Evolutionary conservation across 2,329 filamentous ascomycete genomes (phyloP), one percentile per base, ranked within the genome.

Genomic region (Cladobotryum mycophilum): DNA sequence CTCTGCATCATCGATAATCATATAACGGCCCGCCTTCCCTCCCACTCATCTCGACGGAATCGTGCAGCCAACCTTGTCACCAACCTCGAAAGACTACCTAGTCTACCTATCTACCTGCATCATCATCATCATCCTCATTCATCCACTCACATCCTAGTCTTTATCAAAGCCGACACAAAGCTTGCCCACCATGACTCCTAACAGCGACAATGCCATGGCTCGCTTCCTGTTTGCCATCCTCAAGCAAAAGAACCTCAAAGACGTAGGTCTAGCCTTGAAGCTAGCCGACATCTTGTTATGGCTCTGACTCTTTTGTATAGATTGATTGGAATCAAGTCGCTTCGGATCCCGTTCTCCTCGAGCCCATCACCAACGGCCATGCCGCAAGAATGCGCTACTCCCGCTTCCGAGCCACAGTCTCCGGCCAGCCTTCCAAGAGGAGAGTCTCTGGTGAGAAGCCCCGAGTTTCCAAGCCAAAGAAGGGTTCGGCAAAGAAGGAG

Each of bases 281-380:
- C 35, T 36, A 15, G 7, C 35, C 25, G 37, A 15, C 42, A 12
- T 30, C 43, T 45, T 33, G 41, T 25, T 34, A 20, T 15, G 25
- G 37, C 33, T n/a, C n/a, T 52, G 52, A 57, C 49, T 60, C 58
- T 55, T 44, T 49, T 41, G 22, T 45, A 18, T 50, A 82, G 79
- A 80, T 82, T 59, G 76, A 82, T 61, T 82, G 79, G 79, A 76
- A 76, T 53, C 65, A 72, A 60, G 79, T 82, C 41, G 79, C 79
- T 48, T 63, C 70, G 35, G 76, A 81, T 53, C 76, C 78, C 17
- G 70, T 79, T 44, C 70, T 82, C 9, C 55, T 73, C 20, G 71
- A 80, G 45, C 69, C 73, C 57, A 81, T 82, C 53, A 73, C 76
- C 55, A 82, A 82, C 59, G 79, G 79, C 41, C 79, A 82, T 62